These are phyloP conservation scores for Amaranthus palmeri DNA, from an alignment of 148 eudicot species.

Conservation along the genomic window DNA sequence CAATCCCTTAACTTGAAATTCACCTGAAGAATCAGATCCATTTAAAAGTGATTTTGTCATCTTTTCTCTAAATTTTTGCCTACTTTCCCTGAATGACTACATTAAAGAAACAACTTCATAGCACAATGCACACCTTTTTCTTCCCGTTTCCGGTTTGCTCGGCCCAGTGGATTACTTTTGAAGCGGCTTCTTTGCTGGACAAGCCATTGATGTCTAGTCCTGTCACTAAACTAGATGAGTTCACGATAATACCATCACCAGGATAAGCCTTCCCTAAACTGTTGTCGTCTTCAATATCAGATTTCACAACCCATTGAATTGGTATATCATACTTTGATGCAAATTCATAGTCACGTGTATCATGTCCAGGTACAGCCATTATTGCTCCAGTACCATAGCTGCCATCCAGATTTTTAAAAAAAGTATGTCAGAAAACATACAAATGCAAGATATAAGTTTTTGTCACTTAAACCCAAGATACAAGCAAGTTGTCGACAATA, in stretches of 20 bases:
- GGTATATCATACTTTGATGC: constrained; percentile 73
- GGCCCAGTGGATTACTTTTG: constrained; percentile 72
- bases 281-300: constrained; percentile 44
- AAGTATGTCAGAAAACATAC: not conserved
- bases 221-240: constrained; percentile 62
- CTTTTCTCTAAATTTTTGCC: constrained; percentile 4
- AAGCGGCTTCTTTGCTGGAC: constrained; percentile 64
- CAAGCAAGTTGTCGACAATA: not conserved
- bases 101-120: constrained; percentile 5
- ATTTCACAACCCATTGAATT: constrained; percentile 58
- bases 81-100: not conserved
- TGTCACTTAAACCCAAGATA: not conserved
- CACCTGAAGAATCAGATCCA: constrained; percentile 39
- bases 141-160: constrained; percentile 76
- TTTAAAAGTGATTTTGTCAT: not conserved
- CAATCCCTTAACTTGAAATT: constrained; percentile 94
- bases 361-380: constrained; percentile 99
- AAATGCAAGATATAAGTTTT: not conserved
- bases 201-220: constrained; percentile 88
- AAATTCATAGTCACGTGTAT: constrained; percentile 85
- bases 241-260: constrained; percentile 59
- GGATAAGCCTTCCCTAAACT: constrained; percentile 44
- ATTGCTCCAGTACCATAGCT: constrained; percentile 99
- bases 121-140: constrained; percentile 52
- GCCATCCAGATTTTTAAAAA: constrained; percentile 12